Percentiles rank a stretch among this genome's conserved stretches.
Evolutionary conservation across 257 asterid genomes (phyloP).

Genomic region (Solanum phureja): DNA sequence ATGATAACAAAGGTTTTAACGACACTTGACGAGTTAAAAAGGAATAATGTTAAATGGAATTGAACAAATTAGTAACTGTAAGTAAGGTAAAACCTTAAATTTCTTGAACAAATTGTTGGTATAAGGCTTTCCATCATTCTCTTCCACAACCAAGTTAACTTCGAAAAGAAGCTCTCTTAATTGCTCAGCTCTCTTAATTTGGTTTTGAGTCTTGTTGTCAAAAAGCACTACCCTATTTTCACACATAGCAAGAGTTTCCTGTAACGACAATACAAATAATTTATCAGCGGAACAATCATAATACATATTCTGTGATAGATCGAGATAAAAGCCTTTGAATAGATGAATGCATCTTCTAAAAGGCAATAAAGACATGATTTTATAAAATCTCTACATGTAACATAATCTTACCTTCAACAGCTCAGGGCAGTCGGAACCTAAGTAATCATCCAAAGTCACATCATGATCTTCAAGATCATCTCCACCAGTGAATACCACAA

Average conservation of each 20-base stretch:
- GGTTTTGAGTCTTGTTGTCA: conserved; percentile 50
- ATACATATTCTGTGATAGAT: no score
- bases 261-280: neutral
- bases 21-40: neutral
- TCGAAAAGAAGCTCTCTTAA: conserved; percentile 29
- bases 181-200: conserved; percentile 20
- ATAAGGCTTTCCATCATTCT: conserved; percentile 47
- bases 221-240: conserved; percentile 50
- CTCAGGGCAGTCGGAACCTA: conserved; percentile 35
- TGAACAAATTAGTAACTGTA: neutral
- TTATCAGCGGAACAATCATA: neutral
- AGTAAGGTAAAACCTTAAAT: conserved; percentile 18
- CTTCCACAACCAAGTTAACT: conserved; percentile 35
- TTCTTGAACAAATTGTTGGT: conserved; percentile 33
- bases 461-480: conserved; percentile 63
- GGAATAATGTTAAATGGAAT: neutral
- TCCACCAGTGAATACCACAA: conserved; percentile 74
- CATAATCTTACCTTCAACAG: conserved; percentile 32
- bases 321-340: no score
- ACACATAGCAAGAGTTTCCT: conserved; percentile 46
- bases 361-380: neutral
- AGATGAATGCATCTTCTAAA: neutral
- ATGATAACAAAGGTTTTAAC: neutral
- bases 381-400: neutral
- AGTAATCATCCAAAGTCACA: conserved; percentile 34